Evolutionary conservation across 179 eudicot genomes (phyloP).

Genomic region (Sideroxylon spinosum): DNA sequence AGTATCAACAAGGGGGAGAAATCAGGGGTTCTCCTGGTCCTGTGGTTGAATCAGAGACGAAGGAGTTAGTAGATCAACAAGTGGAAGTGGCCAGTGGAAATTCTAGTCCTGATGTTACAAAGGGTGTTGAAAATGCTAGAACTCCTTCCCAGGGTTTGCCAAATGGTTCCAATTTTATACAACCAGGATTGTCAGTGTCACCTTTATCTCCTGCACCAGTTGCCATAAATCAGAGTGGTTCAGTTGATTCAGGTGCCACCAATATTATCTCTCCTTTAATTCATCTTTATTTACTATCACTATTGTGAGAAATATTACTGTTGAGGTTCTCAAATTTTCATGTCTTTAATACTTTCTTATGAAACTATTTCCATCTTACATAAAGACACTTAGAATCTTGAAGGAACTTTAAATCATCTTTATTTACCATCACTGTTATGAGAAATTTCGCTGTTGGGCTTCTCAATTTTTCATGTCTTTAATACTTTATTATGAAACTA

Average conservation of each 20-base stretch:
- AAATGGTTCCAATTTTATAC: constrained; percentile 1
- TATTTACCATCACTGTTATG: background rate
- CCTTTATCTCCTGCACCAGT: background rate
- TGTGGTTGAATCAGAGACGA: background rate
- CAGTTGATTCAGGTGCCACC: constrained; percentile 9
- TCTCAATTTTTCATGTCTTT: background rate
- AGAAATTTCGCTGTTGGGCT: background rate
- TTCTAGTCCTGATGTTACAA: background rate
- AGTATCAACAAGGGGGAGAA: background rate
- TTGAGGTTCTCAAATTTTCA: background rate
- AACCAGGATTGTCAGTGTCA: background rate
- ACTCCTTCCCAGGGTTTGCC: constrained; percentile 1
- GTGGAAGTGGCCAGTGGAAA: constrained; percentile 3
- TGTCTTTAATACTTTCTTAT: background rate
- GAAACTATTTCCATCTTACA: background rate
- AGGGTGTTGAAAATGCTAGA: constrained; percentile 9
- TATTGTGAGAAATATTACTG: too few species aligned
- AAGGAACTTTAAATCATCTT: background rate
- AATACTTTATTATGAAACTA: background rate
- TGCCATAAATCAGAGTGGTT: background rate
- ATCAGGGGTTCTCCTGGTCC: constrained; percentile 8
- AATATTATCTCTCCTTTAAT: background rate
- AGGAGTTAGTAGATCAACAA: constrained; percentile 11
- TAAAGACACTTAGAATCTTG: background rate
- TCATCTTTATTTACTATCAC: background rate